phyloP scores from a whole-genome alignment of 129 eudicot species.

The Scalesia atractyloides region DNA sequence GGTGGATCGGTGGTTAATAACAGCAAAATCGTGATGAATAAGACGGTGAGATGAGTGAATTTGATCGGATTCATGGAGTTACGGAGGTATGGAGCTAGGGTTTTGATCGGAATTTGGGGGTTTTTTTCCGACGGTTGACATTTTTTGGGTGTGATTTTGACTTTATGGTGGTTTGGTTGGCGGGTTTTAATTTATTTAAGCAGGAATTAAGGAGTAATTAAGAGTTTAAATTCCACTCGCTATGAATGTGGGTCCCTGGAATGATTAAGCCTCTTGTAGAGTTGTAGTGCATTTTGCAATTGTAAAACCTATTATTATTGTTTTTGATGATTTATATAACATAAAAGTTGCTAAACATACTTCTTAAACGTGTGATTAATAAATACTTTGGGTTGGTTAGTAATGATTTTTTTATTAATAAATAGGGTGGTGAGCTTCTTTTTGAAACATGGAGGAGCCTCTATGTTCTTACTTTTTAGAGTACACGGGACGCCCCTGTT shows the following conservation, averaged over 20 bases:
- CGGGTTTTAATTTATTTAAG: conserved; percentile 24
- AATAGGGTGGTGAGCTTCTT: not conserved
- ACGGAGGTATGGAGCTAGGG: not conserved
- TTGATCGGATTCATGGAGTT: conserved; percentile 19
- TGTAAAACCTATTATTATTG: not conserved
- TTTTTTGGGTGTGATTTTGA: conserved; percentile 15
- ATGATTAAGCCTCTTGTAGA: not conserved
- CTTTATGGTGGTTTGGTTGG: conserved; percentile 22
- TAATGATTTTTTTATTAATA: not conserved
- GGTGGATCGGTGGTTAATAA: not conserved
- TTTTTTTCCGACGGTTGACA: conserved; percentile 24
- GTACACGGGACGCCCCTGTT: no score
- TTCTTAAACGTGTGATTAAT: not conserved
- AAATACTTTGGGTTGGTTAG: not conserved
- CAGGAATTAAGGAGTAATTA: not conserved
- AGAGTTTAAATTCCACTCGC: not conserved
- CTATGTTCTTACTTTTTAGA: no score
- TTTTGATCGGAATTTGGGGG: conserved; percentile 24
- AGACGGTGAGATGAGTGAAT: conserved; percentile 1
- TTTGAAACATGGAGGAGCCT: not conserved
- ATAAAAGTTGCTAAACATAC: not conserved
- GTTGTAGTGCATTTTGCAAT: no score
- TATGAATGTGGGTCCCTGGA: not conserved
- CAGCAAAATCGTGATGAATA: conserved; percentile 14
- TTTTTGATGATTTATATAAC: not conserved